These are phyloP conservation scores for Plasmopara muralis DNA, from an alignment of 352 stramenopile genomes.

Conservation along the genomic window DNA sequence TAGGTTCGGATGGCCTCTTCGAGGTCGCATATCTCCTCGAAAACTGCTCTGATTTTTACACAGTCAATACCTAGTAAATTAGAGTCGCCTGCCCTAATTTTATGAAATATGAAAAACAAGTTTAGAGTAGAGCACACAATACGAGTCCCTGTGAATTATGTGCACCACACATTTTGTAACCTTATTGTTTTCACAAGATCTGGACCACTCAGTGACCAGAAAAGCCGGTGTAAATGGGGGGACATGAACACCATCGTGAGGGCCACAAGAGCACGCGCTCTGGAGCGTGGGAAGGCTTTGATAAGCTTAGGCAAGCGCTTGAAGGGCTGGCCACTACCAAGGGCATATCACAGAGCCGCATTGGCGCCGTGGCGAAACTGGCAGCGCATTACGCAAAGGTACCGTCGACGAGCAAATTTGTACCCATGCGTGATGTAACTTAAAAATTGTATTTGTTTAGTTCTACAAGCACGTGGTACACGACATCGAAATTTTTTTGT, in stretches of 20 bases:
- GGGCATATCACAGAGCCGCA: conserved; percentile 70
- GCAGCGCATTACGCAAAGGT: conserved; percentile 75
- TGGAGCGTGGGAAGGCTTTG: conserved; percentile 57
- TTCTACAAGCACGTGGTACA: conserved; percentile 86
- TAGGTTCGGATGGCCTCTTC: too few relatives aligned
- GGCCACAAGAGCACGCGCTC: conserved; percentile 21
- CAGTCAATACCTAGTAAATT: neutral
- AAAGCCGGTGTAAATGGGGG: conserved; percentile 19
- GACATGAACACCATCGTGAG: conserved; percentile 28
- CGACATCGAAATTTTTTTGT: conserved; percentile 78
- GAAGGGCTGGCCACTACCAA: conserved; percentile 64
- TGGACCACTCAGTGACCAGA: conserved; percentile 1
- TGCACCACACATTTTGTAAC: too few relatives aligned
- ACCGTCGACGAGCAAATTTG: neutral
- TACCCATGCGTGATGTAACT: conserved; percentile 8
- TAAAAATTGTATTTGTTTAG: conserved; percentile 28
- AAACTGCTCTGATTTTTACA: too few relatives aligned
- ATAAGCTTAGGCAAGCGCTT: conserved; percentile 60
- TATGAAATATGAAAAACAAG: too few relatives aligned
- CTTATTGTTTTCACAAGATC: too few relatives aligned
- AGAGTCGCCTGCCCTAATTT: too few relatives aligned
- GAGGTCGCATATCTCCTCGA: too few relatives aligned
- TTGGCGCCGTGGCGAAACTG: conserved; percentile 60
- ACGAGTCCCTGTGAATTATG: too few relatives aligned
- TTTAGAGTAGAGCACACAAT: too few relatives aligned